Base-by-base conservation (phyloP, 1,284 basidiomycete genomes). In the Apiotrichum domesticum region DNA sequence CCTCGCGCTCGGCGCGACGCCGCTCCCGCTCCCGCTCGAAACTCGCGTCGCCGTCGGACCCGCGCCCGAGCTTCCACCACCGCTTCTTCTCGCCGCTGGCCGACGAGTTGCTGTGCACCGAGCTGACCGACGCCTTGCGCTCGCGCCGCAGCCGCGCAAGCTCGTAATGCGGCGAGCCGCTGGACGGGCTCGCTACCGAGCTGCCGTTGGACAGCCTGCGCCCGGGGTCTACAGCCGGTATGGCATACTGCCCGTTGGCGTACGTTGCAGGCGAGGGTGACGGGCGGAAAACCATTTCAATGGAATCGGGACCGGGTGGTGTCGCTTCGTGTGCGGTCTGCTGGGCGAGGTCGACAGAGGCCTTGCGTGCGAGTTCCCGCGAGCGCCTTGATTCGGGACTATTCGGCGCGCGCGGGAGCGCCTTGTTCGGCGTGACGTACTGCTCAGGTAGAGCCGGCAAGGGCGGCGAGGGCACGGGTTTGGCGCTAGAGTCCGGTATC, bases 61-160 rank as follows among this genome's bases (percentile, higher is more conserved):
- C 42, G 39, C 49, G 44, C 44, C 15, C 43, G n/a, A 49, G 40
- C 55, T 63, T 66, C 69, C 68, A 69, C 66, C 68, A 71, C 50
- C 57, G 64, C 57, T 63, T 69, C 61, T 65, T 68, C 33, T 56
- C 60, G 6, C 29, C 15, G 35, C 37, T 15, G 1, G 39, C 29
- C 8, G 21, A 21, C 21, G 44, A 21, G 21, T 44, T 33, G 34
- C 49, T 57, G 29, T 9, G 32, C 11, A 50, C n/a, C 11, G 56
- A 57, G 33, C 48, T 49, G 15, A 59, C 53, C 15, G 55, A 58
- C 9, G 32, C 47, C 37, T 52, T 15, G 15, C 58, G 47, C n/a
- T 60, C 54, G 2, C 61, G 55, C n/a, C 54, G 57, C n/a, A 59
- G 53, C 8, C 59, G 59, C 8, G 55, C 52, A 10, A 64, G 57